A percentile compares a stretch with the other conserved stretches of the same genome.
These are phyloP conservation scores for Prinsepia uniflora DNA, from an alignment of 306 rosid genomes.

Conservation along the genomic window DNA sequence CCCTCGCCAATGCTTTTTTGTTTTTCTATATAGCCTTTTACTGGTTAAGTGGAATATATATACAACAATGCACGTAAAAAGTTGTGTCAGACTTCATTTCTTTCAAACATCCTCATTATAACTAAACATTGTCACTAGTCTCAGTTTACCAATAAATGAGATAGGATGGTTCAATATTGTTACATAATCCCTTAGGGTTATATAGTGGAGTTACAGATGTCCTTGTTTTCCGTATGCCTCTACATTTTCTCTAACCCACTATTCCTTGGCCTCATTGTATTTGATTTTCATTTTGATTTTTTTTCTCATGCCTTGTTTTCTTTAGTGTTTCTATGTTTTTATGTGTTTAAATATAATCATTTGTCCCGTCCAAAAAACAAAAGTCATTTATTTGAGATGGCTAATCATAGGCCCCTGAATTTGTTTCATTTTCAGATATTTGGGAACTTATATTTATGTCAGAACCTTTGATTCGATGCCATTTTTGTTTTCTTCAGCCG, in stretches of 20 bases:
- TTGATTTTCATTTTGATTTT: not conserved
- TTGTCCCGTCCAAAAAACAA: too few relatives aligned
- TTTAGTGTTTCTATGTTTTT: too few relatives aligned
- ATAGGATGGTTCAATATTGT: not conserved
- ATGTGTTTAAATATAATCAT: not conserved
- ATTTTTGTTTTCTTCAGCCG: not conserved
- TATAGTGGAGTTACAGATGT: not conserved
- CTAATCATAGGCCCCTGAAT: not conserved
- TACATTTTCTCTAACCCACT: not conserved
- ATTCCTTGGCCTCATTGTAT: not conserved
- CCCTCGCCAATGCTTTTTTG: not conserved
- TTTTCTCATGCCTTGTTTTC: too few relatives aligned
- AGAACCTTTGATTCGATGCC: not conserved
- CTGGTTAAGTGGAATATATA: not conserved
- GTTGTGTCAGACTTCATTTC: not conserved
- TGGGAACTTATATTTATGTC: not conserved
- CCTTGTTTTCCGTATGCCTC: not conserved
- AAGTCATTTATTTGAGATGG: not conserved
- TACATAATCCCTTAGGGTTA: not conserved
- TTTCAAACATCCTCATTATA: not conserved
- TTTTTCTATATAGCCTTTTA: not conserved
- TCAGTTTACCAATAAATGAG: not conserved
- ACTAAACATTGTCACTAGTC: not conserved
- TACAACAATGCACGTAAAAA: not conserved
- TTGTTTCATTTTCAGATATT: not conserved